Percentiles rank a stretch among this genome's conserved stretches.
phyloP scores from a whole-genome alignment of 768 basidiomycete genomes.

The Lactifluus piperatus region DNA sequence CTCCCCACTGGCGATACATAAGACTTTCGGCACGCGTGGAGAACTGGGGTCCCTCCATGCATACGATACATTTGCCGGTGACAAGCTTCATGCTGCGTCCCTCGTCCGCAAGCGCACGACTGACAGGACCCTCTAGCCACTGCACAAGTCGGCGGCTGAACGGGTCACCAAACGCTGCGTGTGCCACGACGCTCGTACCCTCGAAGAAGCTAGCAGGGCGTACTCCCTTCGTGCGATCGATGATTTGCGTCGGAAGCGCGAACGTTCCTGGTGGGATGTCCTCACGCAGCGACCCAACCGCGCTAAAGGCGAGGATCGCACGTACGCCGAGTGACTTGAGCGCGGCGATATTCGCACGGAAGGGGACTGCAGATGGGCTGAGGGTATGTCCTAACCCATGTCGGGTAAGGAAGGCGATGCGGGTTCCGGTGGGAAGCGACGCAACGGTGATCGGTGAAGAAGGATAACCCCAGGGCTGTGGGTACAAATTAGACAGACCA shows the following conservation, averaged over 20 bases:
- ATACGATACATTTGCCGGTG: slow-evolving; percentile 78
- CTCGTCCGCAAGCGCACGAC: slow-evolving; percentile 49
- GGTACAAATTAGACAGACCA: background rate
- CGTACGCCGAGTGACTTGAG: slow-evolving; percentile 87
- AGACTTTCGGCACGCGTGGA: slow-evolving; percentile 94
- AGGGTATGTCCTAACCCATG: slow-evolving; percentile 81
- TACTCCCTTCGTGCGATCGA: slow-evolving; percentile 92
- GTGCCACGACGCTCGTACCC: slow-evolving; percentile 73
- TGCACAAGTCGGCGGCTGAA: slow-evolving; percentile 56
- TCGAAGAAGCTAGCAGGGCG: slow-evolving; percentile 87
- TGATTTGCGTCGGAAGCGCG: slow-evolving; percentile 82
- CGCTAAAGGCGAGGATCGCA: slow-evolving; percentile 88
- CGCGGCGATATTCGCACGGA: slow-evolving; percentile 90
- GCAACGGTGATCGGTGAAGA: slow-evolving; percentile 90
- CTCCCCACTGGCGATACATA: slow-evolving; percentile 92
- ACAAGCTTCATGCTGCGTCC: slow-evolving; percentile 62
- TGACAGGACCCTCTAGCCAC: slow-evolving; percentile 61
- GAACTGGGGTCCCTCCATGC: slow-evolving; percentile 98
- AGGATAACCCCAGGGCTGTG: slow-evolving; percentile 87
- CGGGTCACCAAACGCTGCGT: slow-evolving; percentile 91
- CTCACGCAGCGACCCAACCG: slow-evolving; percentile 90
- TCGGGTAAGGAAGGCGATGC: slow-evolving; percentile 84
- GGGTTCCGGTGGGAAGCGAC: slow-evolving; percentile 69
- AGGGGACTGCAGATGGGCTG: slow-evolving; percentile 71
- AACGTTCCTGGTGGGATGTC: slow-evolving; percentile 89